Evolutionary conservation across 305 asterid genomes (phyloP).

Genomic region (Withania somnifera): DNA sequence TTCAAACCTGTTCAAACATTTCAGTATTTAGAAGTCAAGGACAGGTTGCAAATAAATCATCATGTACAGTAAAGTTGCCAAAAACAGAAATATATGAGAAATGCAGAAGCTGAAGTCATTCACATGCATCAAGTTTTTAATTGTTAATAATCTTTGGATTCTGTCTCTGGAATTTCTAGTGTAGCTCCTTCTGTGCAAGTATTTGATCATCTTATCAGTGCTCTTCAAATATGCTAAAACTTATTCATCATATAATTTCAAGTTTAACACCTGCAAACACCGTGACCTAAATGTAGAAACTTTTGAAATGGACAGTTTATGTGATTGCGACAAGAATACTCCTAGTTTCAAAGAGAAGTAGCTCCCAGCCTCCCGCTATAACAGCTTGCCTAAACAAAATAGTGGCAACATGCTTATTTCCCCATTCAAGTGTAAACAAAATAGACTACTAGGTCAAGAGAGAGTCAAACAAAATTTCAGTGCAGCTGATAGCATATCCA

Average conservation of each 20-base stretch:
- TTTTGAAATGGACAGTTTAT: background rate
- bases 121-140: background rate
- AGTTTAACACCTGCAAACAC: background rate
- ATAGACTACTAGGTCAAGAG: background rate
- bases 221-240: background rate
- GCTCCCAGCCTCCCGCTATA: background rate
- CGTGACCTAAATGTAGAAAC: background rate
- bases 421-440: background rate
- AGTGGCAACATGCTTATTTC: background rate
- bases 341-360: background rate
- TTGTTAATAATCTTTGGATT: background rate
- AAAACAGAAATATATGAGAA: background rate
- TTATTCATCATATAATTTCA: background rate
- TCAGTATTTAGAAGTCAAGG: background rate
- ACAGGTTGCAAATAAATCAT: background rate
- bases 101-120: background rate
- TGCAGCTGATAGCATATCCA: background rate
- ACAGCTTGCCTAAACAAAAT: background rate
- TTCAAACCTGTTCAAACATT: background rate
- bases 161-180: background rate
- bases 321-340: background rate
- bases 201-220: background rate
- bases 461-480: background rate
- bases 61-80: background rate
- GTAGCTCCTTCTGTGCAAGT: background rate